These are phyloP conservation scores for Jatropha multifida DNA, from an alignment of 441 rosid species.

Conservation along the genomic window DNA sequence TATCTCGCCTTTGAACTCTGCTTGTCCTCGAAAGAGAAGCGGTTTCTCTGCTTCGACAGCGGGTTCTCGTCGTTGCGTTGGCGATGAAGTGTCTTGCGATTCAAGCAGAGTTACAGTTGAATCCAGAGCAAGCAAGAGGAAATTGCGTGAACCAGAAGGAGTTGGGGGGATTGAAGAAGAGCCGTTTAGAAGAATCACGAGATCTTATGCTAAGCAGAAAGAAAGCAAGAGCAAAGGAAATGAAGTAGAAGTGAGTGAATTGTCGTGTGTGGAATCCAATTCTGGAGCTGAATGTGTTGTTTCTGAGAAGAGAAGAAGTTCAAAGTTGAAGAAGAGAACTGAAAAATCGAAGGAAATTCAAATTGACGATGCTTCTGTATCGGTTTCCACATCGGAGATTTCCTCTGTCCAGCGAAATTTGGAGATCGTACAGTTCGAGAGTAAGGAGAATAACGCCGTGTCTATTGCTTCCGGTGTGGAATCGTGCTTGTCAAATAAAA, in stretches of 20 bases:
- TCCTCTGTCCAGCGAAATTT: slow-evolving; percentile 6
- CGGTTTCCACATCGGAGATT: slow-evolving; percentile 5
- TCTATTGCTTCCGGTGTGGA: slow-evolving; percentile 56
- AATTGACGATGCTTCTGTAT: not conserved
- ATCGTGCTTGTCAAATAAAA: slow-evolving; percentile 33
- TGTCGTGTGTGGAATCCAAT: slow-evolving; percentile 54
- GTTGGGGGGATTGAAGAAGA: slow-evolving; percentile 5
- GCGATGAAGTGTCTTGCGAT: slow-evolving; percentile 50
- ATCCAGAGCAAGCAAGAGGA: slow-evolving; percentile 30
- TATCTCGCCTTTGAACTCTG: not conserved
- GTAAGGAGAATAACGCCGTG: slow-evolving; percentile 42
- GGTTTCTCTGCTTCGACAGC: slow-evolving; percentile 32
- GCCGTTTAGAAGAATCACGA: slow-evolving; percentile 50
- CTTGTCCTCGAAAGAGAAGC: slow-evolving; percentile 14
- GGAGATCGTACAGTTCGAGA: slow-evolving; percentile 27
- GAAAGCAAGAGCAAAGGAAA: slow-evolving; percentile 24
- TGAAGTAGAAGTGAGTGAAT: slow-evolving; percentile 56
- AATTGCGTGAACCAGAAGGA: slow-evolving; percentile 23
- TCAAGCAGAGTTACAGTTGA: slow-evolving; percentile 44
- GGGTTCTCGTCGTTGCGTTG: slow-evolving; percentile 39
- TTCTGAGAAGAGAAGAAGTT: slow-evolving; percentile 1
- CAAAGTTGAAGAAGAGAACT: slow-evolving; percentile 11
- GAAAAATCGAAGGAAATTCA: not conserved
- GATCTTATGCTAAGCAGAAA: slow-evolving; percentile 45
- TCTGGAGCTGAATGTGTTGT: slow-evolving; percentile 37